These are phyloP conservation scores for Cucurbitaria berberidis DNA, from an alignment of 2,329 filamentous ascomycete genomes.

Conservation along the genomic window DNA sequence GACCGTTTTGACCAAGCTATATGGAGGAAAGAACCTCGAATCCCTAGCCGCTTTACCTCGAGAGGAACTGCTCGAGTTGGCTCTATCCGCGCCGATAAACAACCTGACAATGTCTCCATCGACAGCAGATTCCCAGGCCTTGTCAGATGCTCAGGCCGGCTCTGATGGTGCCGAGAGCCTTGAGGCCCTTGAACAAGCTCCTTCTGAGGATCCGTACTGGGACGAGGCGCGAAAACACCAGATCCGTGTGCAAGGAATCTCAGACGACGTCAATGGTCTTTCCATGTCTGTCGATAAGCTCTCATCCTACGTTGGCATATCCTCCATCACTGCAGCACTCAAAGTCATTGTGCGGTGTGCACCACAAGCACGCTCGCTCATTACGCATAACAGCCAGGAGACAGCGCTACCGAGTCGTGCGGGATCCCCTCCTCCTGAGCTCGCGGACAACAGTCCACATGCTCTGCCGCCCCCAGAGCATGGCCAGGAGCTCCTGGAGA, in stretches of 20 bases:
- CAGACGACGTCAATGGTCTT: slow-evolving; percentile 74
- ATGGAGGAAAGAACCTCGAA: slow-evolving; percentile 52
- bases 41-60: slow-evolving; percentile 48
- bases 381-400: slow-evolving; percentile 52
- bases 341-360: slow-evolving; percentile 69
- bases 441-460: slow-evolving; percentile 40
- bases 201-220: slow-evolving; percentile 67
- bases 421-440: slow-evolving; percentile 45
- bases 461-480: slow-evolving; percentile 66
- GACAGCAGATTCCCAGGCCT: slow-evolving; percentile 31
- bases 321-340: slow-evolving; percentile 75
- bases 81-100: slow-evolving; percentile 50
- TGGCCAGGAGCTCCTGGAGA: slow-evolving; percentile 72
- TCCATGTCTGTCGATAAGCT: slow-evolving; percentile 67
- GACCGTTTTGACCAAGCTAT: slow-evolving; percentile 51
- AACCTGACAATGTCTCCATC: slow-evolving; percentile 41
- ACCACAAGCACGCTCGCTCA: slow-evolving; percentile 57
- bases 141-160: slow-evolving; percentile 46
- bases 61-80: slow-evolving; percentile 55
- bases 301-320: slow-evolving; percentile 73
- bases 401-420: slow-evolving; percentile 47
- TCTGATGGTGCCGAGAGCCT: slow-evolving; percentile 61
- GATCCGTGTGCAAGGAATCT: slow-evolving; percentile 57
- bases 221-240: slow-evolving; percentile 64
- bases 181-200: slow-evolving; percentile 72